Evolutionary conservation across 2,329 filamentous ascomycete species (phyloP), one percentile per base, ranked within the genome.

Genomic region (Huntiella savannae): DNA sequence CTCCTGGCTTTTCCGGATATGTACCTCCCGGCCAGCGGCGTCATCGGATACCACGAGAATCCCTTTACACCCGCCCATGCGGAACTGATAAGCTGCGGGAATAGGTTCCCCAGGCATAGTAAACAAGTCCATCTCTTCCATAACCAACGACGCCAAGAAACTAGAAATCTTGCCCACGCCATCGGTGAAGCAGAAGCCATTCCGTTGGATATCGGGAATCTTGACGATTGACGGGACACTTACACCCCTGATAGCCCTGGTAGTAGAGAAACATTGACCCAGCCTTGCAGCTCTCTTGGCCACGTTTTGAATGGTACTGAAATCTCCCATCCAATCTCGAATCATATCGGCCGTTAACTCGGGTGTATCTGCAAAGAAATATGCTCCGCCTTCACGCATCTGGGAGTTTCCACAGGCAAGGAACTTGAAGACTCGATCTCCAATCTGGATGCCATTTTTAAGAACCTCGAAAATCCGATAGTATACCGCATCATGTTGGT

Each of bases 251-350:
- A 93, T 77, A 8, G 81, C 77, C 50, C 82, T 68, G 0, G 91
- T 98, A 0, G 88, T 95, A 0, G 91, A 95, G 57, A 98, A 95
- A 58, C 87, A 95, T 60, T 96, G 91, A 0, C 91, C 91, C 13
- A 96, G 66, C 22, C 91, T 75, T 22, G 91, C 85, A 41, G 85
- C 82, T 58, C 87, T 83, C 56, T 93, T 95, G 28, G 88, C 87
- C n/a, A 93, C 73, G 19, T 81, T 73, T 47, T 70, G 75, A 59
- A 95, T 95, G 51, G 85, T 73, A 11, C 68, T 69, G 55, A 98
- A 93, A 11, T 80, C 65, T 0, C 91, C 91, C 80, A 96, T 93
- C 75, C 82, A 87, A 32, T 67, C 60, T 4, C 88, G 79, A 48
- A 98, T 95, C 43, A 79, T 69, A 13, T 80, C 71, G 45, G 84